Evolutionary conservation across 192 early-diverging fungal species (phyloP).

Genomic region (Coemansia sp.): DNA sequence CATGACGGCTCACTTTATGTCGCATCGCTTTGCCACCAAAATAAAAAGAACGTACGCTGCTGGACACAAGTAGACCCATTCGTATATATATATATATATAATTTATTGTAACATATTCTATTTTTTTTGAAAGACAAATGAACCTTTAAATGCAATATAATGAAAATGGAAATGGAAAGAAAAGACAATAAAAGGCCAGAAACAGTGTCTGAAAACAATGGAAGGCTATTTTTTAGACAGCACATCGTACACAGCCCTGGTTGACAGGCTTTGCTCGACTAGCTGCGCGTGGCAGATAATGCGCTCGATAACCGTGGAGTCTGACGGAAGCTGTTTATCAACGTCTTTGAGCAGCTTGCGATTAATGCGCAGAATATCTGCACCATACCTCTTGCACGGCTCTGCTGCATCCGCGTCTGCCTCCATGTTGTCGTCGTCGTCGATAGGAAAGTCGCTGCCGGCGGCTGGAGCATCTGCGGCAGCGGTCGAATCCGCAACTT

Average conservation of each 20-base stretch:
- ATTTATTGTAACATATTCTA: neutral
- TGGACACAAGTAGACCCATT: neutral
- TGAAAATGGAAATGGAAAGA: neutral
- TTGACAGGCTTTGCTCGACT: conserved; percentile 28
- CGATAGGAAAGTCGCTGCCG: neutral
- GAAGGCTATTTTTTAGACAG: conserved; percentile 1
- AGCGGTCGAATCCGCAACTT: neutral
- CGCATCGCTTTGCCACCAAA: neutral
- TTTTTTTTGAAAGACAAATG: neutral
- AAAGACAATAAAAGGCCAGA: neutral
- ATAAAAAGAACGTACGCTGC: neutral
- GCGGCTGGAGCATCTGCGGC: neutral
- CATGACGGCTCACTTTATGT: conserved; percentile 2
- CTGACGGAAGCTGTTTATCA: conserved; percentile 9
- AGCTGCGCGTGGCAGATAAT: conserved; percentile 37
- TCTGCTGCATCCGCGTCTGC: neutral
- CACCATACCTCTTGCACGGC: neutral
- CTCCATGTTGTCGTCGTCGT: neutral
- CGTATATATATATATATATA: neutral
- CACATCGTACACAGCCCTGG: conserved; percentile 13
- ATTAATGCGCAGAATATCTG: conserved; percentile 17
- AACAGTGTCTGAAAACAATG: no score
- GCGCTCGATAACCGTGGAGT: conserved; percentile 33
- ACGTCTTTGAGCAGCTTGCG: conserved; percentile 13
- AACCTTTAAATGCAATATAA: no score